Base-by-base conservation (phyloP, 352 stramenopile species). In the Pythium utonaiense region DNA sequence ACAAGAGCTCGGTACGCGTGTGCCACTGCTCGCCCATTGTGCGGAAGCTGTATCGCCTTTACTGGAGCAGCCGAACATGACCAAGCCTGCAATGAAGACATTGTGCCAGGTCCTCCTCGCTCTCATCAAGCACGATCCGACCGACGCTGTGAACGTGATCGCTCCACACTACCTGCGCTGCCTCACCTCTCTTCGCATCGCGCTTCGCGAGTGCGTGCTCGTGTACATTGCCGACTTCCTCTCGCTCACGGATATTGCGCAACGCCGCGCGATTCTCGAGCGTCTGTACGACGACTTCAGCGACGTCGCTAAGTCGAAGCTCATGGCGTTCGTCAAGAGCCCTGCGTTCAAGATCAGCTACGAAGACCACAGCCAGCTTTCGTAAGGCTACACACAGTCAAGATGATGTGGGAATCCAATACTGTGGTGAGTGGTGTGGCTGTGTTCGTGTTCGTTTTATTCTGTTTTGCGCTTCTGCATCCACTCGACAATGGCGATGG, bases 301-400 rank as follows among this genome's bases (percentile, higher is more conserved):
- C 47, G 82, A 92, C 45, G 73, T 89, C 16, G 80, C 80, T n/a
- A 91, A 88, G 62, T 79, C 66, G 40, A 94, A 91, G 36, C 62
- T 94, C 28, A 58, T 80, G 4, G 61, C 78, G 24, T 89, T 87
- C 62, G 61, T 93, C 31, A 93, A 91, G 58, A 91, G 77, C 50
- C 51, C 71, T 8, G 67, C 82, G 17, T 91, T 88, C 66, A 88
- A 86, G 36, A 34, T 41, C 16, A 58, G 17, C 28, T 38, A 58
- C 7, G 21, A 52, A 38, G 49, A 25, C 21, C 27, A 24, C 16
- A 17, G 40, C 9, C 12, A 55, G 5, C 27, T 36, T 10, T 56
- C 31, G 19, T 52, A 16, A 40, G 19, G 28, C 28, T 5, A 33
- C 9, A 33, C 9, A 24, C 17, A 10, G 16, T 12, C 38, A n/a